Base-by-base conservation (phyloP, 2,329 filamentous ascomycete genomes). In the Ophiostoma tasmaniense region DNA sequence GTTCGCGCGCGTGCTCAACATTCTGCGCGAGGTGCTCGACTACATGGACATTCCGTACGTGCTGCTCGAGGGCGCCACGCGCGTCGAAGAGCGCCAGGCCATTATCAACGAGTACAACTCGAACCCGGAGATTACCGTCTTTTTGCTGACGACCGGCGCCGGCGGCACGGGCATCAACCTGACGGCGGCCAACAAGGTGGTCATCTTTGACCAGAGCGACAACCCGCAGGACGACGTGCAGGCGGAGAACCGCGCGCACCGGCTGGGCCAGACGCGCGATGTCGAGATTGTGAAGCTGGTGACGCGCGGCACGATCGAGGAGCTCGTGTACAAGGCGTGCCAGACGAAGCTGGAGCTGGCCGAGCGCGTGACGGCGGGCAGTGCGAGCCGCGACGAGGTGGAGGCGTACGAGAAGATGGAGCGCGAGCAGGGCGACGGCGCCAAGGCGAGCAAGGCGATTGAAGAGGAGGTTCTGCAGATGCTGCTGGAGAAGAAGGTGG, bases 191-290 rank as follows among this genome's bases (percentile, higher is more conserved):
- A 98, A 98, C 81, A 98, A 97, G 79, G 94, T 99, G 74, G 87
- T 99, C 78, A 95, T 99, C 75, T 97, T 98, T 77, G 95, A 99
- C 78, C 90, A 91, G 72, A 92, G 89, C n/a, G 97, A 97, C 80
- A 99, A 99, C 74, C 95, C 95, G 0, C 95, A 99, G 76, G 94
- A 98, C 74, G 95, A 99, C 76, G 89, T 97, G n/a, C 95, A 99
- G 78, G 95, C 95, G 0, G 95, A 98, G 81, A 98, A 99, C 77
- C 89, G 95, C 22, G 95, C 95, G 0, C 95, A 99, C 79, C 90
- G 95, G 17, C 91, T 99, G 10, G 95, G 95, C 0, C 95, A 99
- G 81, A 93, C 87, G 37, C 84, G 91, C 20, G 90, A 94, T 45
- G 95, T 99, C 1, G 94, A 99, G 76, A 90, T 99, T 55, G 88